Evolutionary conservation across 2,329 filamentous ascomycete species (phyloP).

Genomic region (Cladosporium colombiae): DNA sequence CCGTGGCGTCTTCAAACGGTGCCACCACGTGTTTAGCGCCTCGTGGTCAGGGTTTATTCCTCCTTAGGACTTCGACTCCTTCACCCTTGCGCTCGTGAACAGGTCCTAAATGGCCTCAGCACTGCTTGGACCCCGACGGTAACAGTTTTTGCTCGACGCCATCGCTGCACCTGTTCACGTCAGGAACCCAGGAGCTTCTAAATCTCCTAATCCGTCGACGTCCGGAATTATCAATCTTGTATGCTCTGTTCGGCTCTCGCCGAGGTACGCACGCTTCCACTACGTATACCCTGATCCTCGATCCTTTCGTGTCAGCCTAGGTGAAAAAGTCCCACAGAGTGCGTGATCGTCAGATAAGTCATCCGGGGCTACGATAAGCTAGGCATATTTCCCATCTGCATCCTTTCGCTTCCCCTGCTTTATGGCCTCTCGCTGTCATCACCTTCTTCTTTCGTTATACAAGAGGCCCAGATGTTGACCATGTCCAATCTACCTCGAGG

Average conservation of each 20-base stretch:
- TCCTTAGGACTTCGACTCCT: background rate
- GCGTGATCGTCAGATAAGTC: slow-evolving; percentile 7
- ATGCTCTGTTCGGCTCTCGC: slow-evolving; percentile 13
- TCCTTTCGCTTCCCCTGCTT: slow-evolving; percentile 8
- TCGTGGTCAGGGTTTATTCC: background rate
- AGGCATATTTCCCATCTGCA: slow-evolving; percentile 8
- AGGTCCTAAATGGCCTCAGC: background rate
- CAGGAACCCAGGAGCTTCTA: background rate
- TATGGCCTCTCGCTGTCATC: background rate
- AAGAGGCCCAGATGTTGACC: background rate
- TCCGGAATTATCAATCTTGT: background rate
- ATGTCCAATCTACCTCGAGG: slow-evolving; percentile 26
- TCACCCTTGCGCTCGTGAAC: background rate
- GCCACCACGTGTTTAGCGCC: slow-evolving; percentile 1
- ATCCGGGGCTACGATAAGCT: slow-evolving; percentile 14
- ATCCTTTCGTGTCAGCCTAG: slow-evolving; percentile 6
- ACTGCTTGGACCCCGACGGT: background rate
- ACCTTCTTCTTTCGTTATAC: background rate
- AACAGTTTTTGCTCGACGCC: background rate
- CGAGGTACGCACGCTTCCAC: slow-evolving; percentile 5
- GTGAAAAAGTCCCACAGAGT: background rate
- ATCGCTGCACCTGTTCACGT: background rate
- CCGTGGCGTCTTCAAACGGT: slow-evolving; percentile 4
- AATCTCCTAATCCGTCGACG: background rate
- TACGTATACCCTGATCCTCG: slow-evolving; percentile 14